Percentiles rank a stretch among this genome's conserved stretches.
These are phyloP conservation scores for Oryza nivara DNA, from an alignment of 176 grass and related monocot genomes.

Conservation along the genomic window DNA sequence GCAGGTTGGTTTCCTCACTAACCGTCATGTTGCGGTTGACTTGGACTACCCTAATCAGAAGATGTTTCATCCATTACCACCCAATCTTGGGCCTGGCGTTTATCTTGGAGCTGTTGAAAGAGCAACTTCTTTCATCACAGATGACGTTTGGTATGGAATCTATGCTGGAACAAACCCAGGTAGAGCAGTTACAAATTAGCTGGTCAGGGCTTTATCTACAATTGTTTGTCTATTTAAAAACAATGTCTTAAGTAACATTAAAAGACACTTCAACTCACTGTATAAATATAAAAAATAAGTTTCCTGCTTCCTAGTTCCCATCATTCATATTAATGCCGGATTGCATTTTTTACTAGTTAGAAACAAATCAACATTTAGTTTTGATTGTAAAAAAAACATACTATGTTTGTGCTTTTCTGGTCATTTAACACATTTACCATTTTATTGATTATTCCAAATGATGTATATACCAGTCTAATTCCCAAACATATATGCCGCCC, in stretches of 20 bases:
- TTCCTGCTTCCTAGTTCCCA: slow-evolving; percentile 5
- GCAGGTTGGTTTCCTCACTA: slow-evolving; percentile 96
- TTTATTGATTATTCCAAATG: slow-evolving; percentile 27
- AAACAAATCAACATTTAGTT: background rate
- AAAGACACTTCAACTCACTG: background rate
- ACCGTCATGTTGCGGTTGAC: slow-evolving; percentile 92
- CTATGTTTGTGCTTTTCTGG: background rate
- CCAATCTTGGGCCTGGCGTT: slow-evolving; percentile 97
- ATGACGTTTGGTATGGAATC: slow-evolving; percentile 99
- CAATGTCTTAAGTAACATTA: slow-evolving; percentile 8
- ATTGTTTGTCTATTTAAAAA: slow-evolving; percentile 2
- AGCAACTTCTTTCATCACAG: slow-evolving; percentile 96
- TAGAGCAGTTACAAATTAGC: slow-evolving; percentile 55
- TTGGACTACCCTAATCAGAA: slow-evolving; percentile 99
- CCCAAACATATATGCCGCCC: slow-evolving; percentile 55
- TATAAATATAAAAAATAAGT: background rate
- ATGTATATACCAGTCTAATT: slow-evolving; percentile 46
- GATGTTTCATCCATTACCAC: slow-evolving; percentile 98
- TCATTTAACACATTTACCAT: background rate
- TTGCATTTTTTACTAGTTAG: slow-evolving; percentile 1
- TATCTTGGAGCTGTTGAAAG: slow-evolving; percentile 98
- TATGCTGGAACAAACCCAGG: slow-evolving; percentile 99
- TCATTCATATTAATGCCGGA: background rate
- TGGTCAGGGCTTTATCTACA: background rate
- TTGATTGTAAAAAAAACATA: slow-evolving; percentile 16